Percentiles rank a stretch among this genome's conserved stretches.
Conservation (phyloP, 2,329 filamentous ascomycete species). For the Berkeleyomyces basicola region DNA sequence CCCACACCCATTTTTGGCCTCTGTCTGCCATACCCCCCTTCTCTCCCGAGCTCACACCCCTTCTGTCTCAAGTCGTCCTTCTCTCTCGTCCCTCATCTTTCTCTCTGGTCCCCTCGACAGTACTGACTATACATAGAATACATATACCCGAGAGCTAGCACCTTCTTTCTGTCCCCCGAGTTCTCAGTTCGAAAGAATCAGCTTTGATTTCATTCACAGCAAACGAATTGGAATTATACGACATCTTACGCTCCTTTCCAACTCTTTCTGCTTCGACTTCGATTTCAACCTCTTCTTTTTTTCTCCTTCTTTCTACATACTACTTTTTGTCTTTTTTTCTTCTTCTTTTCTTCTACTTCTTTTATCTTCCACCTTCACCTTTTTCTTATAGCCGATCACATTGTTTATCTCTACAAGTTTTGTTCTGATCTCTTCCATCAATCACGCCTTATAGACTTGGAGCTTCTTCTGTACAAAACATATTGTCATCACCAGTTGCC, state of each 20-base stretch:
- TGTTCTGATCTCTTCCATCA: not conserved
- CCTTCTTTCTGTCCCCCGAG: constrained; percentile 27
- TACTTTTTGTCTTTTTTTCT: not conserved
- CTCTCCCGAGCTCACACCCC: constrained; percentile 25
- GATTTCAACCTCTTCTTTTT: not conserved
- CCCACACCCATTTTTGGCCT: not conserved
- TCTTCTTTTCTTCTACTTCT: not conserved
- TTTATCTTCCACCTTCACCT: constrained; percentile 11
- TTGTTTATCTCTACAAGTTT: not conserved
- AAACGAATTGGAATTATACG: constrained; percentile 23
- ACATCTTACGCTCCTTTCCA: constrained; percentile 11
- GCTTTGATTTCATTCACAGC: constrained; percentile 22
- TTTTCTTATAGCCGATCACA: constrained; percentile 18
- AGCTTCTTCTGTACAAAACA: not conserved
- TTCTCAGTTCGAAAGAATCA: constrained; percentile 22
- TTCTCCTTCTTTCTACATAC: constrained; percentile 2
- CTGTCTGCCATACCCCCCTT: constrained; percentile 21
- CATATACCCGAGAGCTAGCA: constrained; percentile 34
- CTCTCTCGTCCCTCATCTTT: constrained; percentile 17
- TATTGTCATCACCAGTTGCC: not conserved
- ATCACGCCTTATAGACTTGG: not conserved
- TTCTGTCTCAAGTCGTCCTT: constrained; percentile 22
- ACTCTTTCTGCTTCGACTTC: constrained; percentile 8
- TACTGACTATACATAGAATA: constrained; percentile 27
- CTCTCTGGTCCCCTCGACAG: constrained; percentile 14